Base-by-base conservation (phyloP, 352 stramenopile genomes). In the Globisporangium ultimum region DNA sequence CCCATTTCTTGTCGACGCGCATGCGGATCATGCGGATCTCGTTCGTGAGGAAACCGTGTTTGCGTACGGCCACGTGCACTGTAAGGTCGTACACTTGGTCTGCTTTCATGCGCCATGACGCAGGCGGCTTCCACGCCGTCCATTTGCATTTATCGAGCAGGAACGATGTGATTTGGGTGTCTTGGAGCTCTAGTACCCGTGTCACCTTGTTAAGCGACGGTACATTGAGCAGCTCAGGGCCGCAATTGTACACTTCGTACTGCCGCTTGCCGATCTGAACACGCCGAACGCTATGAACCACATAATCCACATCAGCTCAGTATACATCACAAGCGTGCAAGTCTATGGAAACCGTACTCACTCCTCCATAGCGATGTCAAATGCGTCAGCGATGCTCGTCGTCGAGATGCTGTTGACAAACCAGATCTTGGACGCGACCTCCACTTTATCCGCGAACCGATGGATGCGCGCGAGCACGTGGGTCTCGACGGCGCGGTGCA, bases 321-420 rank as follows among this genome's bases (percentile, higher is more conserved):
- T 21, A 8, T 10, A 36, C 8, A 18, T 12, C 34, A 32, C 14
- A 52, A 9, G 32, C 42, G 5, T 7, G 10, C 21, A 58, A 13
- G 21, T 40, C 55, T 3, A 55, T 2, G 10, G 7, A 50, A 38
- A 28, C 24, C 5, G 24, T 28, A 28, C 78, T 54, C 54, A 88
- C 78, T 91, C 75, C 40, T 69, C 55, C 2, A 80, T 53, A 12
- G 71, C 61, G 43, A 91, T 78, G 28, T 66, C 49, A 48, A 85
- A 88, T 2, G 76, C 78, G 38, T 72, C 58, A 0, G 76, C 76
- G 53, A 88, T 80, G 7, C 70, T 76, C 13, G 72, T 82, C 21
- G 62, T 89, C 17, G 74, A 87, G 40, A 91, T 80, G 62, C 71
- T 70, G 54, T 85, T 83, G 49, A 89, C 76, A 28, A 88, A 87